Evolutionary conservation across 805 yeast genomes (phyloP).

Genomic region (Nakazawaea wickerhamii): DNA sequence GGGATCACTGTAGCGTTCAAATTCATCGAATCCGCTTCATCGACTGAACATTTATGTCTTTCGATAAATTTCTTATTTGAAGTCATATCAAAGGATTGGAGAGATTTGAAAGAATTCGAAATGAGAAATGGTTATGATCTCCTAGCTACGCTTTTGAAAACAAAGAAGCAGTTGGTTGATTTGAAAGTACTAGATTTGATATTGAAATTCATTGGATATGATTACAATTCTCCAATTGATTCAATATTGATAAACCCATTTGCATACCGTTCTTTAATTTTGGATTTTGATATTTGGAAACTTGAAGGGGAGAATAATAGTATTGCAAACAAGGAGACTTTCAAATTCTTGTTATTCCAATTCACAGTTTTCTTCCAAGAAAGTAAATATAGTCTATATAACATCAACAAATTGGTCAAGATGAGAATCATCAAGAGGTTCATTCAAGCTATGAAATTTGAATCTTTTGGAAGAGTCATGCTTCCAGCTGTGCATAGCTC

Average conservation of each 20-base stretch:
- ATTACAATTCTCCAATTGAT: slow-evolving; percentile 41
- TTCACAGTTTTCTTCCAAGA: slow-evolving; percentile 48
- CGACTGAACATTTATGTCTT: slow-evolving; percentile 27
- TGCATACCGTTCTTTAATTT: slow-evolving; percentile 53
- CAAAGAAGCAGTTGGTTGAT: slow-evolving; percentile 34
- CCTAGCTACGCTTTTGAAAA: slow-evolving; percentile 45
- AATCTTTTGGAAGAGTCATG: slow-evolving; percentile 30
- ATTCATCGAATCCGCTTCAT: slow-evolving; percentile 39
- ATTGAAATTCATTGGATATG: slow-evolving; percentile 51
- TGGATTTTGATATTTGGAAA: slow-evolving; percentile 61
- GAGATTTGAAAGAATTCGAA: slow-evolving; percentile 53
- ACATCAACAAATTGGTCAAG: slow-evolving; percentile 45
- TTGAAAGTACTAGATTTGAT: slow-evolving; percentile 44
- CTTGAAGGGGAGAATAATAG: slow-evolving; percentile 14
- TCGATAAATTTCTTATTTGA: slow-evolving; percentile 37
- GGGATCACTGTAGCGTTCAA: slow-evolving; percentile 44
- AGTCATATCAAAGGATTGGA: slow-evolving; percentile 41
- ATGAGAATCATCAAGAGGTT: slow-evolving; percentile 42
- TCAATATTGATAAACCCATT: slow-evolving; percentile 51
- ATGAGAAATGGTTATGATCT: slow-evolving; percentile 55
- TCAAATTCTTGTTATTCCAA: slow-evolving; percentile 52
- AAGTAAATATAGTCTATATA: slow-evolving; percentile 46
- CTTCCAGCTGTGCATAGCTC: slow-evolving; percentile 34
- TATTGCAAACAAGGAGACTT: slow-evolving; percentile 31
- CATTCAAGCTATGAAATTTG: slow-evolving; percentile 44